Conservation (phyloP, 2,329 filamentous ascomycete genomes). For the Penicillium decumbens region DNA sequence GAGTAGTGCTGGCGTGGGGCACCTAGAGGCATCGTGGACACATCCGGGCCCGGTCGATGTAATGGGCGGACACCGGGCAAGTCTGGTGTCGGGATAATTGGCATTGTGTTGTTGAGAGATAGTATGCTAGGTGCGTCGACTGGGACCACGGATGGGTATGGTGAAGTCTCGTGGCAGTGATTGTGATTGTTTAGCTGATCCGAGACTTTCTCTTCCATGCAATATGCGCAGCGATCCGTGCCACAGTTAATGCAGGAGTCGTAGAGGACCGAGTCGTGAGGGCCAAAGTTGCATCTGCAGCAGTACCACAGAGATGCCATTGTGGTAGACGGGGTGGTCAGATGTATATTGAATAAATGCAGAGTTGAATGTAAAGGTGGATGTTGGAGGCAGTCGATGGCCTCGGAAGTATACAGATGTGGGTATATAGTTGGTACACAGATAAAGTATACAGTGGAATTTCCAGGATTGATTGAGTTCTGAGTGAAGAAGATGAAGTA, state of each 20-base stretch:
- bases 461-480: not conserved
- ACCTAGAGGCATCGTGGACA: not conserved
- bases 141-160: constrained; percentile 18
- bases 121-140: constrained; percentile 1
- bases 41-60: not conserved
- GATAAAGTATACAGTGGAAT: not conserved
- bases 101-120: constrained; percentile 7
- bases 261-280: constrained; percentile 26
- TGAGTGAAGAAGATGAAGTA: constrained; percentile 9
- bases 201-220: constrained; percentile 13
- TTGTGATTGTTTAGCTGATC: constrained; percentile 3
- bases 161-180: constrained; percentile 13
- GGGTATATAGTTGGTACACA: not conserved
- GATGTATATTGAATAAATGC: constrained; percentile 1
- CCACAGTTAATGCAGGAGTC: constrained; percentile 27
- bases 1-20: constrained; percentile 4
- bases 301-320: constrained; percentile 33
- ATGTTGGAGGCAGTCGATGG: not conserved
- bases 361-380: not conserved
- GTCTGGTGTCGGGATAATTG: constrained; percentile 9
- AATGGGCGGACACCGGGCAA: constrained; percentile 15
- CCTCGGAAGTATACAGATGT: not conserved
- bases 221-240: constrained; percentile 18
- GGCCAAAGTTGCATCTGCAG: constrained; percentile 32
- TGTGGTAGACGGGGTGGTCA: not conserved